Conservation (phyloP, 1,139 yeast species). For the Candida pseudoviswanathii region DNA sequence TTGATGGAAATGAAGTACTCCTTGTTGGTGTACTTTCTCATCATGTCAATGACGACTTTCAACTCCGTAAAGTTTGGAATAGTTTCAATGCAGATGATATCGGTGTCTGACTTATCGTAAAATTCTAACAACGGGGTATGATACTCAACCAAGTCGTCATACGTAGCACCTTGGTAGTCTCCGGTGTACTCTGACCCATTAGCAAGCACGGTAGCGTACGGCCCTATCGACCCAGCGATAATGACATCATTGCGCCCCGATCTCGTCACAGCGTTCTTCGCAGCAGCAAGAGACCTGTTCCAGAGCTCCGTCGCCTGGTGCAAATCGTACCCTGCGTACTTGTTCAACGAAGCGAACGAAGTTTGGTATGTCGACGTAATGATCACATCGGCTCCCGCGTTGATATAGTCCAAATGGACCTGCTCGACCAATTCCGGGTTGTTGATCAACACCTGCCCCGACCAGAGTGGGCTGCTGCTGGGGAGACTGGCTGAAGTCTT, state of each 20-base stretch:
- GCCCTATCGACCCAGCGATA: slow-evolving; percentile 69
- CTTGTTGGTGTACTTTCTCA: slow-evolving; percentile 19
- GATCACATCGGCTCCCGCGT: slow-evolving; percentile 57
- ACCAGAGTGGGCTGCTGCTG: slow-evolving; percentile 53
- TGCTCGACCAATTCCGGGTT: slow-evolving; percentile 47
- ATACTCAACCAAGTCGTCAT: slow-evolving; percentile 39
- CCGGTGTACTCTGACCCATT: slow-evolving; percentile 75
- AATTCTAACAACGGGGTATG: slow-evolving; percentile 51
- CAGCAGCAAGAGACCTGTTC: slow-evolving; percentile 33
- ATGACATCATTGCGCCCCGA: slow-evolving; percentile 16
- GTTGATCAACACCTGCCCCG: slow-evolving; percentile 54
- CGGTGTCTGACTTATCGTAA: slow-evolving; percentile 43
- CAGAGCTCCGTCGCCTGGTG: slow-evolving; percentile 31
- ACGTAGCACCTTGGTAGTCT: slow-evolving; percentile 41
- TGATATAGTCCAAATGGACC: slow-evolving; percentile 55
- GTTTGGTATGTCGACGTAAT: slow-evolving; percentile 69
- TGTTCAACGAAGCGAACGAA: slow-evolving; percentile 41
- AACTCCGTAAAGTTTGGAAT: slow-evolving; percentile 60
- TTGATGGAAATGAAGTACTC: slow-evolving; percentile 30
- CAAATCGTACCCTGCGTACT: slow-evolving; percentile 29
- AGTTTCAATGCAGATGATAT: slow-evolving; percentile 64
- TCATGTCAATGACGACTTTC: slow-evolving; percentile 29
- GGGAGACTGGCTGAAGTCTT: slow-evolving; percentile 17
- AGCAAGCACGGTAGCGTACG: slow-evolving; percentile 67
- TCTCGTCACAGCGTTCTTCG: slow-evolving; percentile 27